phyloP scores from a whole-genome alignment of 2,329 filamentous ascomycete species.

The Exophiala sideris region DNA sequence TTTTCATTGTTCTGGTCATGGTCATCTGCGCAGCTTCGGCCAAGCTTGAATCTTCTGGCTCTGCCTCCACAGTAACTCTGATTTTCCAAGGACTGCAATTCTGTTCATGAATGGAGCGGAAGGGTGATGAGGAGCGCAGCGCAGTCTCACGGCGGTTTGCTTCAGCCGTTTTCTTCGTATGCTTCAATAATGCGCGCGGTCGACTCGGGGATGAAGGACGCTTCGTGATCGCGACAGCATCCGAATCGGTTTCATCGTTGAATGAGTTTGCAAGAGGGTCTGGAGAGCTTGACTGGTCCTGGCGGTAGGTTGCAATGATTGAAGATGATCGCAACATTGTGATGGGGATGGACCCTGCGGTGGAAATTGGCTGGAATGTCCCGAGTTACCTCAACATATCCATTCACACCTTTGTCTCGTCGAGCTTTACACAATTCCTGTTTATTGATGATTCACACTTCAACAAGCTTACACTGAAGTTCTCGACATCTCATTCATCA shows the following conservation, averaged over 20 bases:
- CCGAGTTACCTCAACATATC: background rate
- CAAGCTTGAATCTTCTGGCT: conserved; percentile 40
- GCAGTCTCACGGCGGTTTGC: conserved; percentile 6
- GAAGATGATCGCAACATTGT: conserved; percentile 17
- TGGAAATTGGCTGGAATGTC: conserved; percentile 11
- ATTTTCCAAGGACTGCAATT: conserved; percentile 47
- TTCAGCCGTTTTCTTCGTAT: background rate
- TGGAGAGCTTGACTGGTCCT: conserved; percentile 26
- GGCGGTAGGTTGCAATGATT: conserved; percentile 1
- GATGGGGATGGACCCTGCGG: background rate
- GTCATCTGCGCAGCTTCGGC: conserved; percentile 28
- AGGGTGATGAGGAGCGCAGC: conserved; percentile 10
- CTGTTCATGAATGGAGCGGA: conserved; percentile 30
- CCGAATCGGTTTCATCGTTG: conserved; percentile 6
- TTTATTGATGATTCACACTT: background rate
- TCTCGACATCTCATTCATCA: too few species aligned
- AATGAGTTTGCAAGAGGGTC: conserved; percentile 26
- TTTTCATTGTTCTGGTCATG: conserved; percentile 37
- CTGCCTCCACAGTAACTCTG: conserved; percentile 47
- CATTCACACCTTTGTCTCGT: background rate
- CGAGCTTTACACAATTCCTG: too few species aligned
- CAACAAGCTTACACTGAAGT: background rate
- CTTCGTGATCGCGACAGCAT: conserved; percentile 1
- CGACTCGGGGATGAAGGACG: conserved; percentile 4
- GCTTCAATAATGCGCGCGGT: background rate